Evolutionary conservation across 1,284 basidiomycete genomes (phyloP).

Genomic region (Malassezia sp.): DNA sequence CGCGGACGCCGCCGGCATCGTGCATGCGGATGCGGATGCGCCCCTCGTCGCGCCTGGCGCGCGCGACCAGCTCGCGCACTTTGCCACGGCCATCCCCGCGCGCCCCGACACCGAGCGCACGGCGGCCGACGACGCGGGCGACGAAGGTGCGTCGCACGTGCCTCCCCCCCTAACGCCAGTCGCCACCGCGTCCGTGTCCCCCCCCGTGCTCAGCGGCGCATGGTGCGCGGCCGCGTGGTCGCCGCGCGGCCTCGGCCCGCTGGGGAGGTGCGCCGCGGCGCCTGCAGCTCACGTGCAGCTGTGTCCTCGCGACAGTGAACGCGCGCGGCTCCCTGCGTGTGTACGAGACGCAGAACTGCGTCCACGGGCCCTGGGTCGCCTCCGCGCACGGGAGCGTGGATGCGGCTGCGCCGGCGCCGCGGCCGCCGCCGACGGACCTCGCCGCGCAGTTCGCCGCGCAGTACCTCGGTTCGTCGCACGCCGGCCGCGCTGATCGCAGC

Average conservation of each 20-base stretch:
- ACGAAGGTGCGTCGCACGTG: slow-evolving; percentile 5
- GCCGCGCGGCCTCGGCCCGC: slow-evolving; percentile 6
- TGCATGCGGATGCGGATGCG: not conserved
- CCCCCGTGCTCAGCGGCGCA: not conserved
- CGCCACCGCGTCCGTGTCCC: slow-evolving; percentile 2
- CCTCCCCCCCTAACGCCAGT: no score
- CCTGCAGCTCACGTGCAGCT: not conserved
- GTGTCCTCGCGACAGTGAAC: slow-evolving; percentile 7
- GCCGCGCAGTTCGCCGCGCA: not conserved
- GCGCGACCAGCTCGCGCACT: no score
- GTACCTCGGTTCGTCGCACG: no score
- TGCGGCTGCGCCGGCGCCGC: no score
- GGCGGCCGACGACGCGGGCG: not conserved
- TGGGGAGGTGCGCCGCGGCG: not conserved
- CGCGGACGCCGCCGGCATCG: not conserved
- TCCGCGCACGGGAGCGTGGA: no score
- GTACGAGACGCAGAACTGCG: not conserved
- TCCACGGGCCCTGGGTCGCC: slow-evolving; percentile 5
- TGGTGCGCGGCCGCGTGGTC: slow-evolving; percentile 14
- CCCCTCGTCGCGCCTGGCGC: no score
- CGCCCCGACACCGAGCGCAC: not conserved
- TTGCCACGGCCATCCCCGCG: no score
- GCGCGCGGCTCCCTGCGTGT: slow-evolving; percentile 1
- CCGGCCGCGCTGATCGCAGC: slow-evolving; percentile 1
- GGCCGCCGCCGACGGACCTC: no score